These are phyloP conservation scores for Magnusiomyces starmeri DNA, from an alignment of 1,139 yeast genomes.

Conservation along the genomic window DNA sequence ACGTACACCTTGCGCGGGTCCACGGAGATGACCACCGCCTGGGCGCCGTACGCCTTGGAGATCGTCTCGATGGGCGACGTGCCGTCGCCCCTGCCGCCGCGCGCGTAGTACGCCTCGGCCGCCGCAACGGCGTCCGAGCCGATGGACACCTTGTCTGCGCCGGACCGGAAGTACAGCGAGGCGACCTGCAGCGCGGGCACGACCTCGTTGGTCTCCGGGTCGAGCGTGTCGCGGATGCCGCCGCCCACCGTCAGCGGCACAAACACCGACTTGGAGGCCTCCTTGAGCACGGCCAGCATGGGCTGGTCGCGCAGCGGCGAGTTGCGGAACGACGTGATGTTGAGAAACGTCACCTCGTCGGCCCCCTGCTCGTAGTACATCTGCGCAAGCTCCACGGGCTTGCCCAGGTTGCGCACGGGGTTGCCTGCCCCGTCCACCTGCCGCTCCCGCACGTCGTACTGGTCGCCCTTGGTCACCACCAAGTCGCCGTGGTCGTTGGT, in stretches of 20 bases:
- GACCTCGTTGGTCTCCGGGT: conserved; percentile 60
- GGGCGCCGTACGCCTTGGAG: conserved; percentile 84
- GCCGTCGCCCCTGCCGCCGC: conserved; percentile 55
- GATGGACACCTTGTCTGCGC: conserved; percentile 95
- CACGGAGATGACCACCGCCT: conserved; percentile 94
- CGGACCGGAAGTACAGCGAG: conserved; percentile 80
- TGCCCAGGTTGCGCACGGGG: conserved; percentile 83
- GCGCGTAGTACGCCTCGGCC: conserved; percentile 70
- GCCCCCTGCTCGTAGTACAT: conserved; percentile 90
- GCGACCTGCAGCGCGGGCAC: conserved; percentile 89
- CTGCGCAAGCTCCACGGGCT: conserved; percentile 90
- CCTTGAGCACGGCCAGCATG: conserved; percentile 79
- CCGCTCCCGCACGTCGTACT: conserved; percentile 88
- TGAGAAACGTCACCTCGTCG: conserved; percentile 88
- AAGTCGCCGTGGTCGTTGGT: conserved; percentile 89
- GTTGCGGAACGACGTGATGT: conserved; percentile 90
- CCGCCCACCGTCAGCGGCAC: conserved; percentile 98
- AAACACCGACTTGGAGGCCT: conserved; percentile 82
- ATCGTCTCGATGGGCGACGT: conserved; percentile 85
- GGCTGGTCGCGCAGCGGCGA: conserved; percentile 90
- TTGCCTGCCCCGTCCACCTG: conserved; percentile 37
- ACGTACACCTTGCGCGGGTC: conserved; percentile 89
- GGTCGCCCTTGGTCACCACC: conserved; percentile 97
- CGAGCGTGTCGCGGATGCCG: conserved; percentile 84
- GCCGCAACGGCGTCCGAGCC: conserved; percentile 95